Percentiles rank a stretch among this genome's conserved stretches.
Conservation (phyloP, 1,139 yeast species). For the Kodamaea arcana region DNA sequence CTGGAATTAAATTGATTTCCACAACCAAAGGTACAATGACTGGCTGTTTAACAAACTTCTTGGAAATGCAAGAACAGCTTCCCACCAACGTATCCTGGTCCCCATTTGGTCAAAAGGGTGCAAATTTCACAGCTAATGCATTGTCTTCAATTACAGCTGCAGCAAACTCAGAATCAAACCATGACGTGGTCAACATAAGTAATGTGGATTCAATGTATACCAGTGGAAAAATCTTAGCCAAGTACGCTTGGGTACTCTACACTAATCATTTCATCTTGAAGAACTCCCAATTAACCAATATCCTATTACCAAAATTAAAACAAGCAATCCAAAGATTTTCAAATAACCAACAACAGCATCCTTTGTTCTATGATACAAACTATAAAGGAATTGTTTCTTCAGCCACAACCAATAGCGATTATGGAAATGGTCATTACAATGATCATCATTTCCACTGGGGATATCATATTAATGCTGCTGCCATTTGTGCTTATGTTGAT, state of each 20-base stretch:
- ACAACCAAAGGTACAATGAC: slow-evolving; percentile 65
- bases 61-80: background rate
- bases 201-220: slow-evolving; percentile 33
- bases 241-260: slow-evolving; percentile 15
- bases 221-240: slow-evolving; percentile 48
- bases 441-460: slow-evolving; percentile 1
- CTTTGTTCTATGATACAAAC: background rate
- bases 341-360: background rate
- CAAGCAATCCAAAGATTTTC: background rate
- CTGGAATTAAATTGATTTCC: slow-evolving; percentile 50
- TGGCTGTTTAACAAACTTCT: slow-evolving; percentile 45
- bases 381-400: background rate
- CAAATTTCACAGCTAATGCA: background rate
- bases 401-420: background rate
- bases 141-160: slow-evolving; percentile 20
- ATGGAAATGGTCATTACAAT: background rate
- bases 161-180: slow-evolving; percentile 56
- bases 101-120: background rate
- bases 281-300: slow-evolving; percentile 1
- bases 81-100: background rate
- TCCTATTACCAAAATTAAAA: background rate
- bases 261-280: slow-evolving; percentile 3
- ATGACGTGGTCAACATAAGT: slow-evolving; percentile 74
- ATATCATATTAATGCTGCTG: background rate
- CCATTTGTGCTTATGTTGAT: background rate